Evolutionary conservation across 768 basidiomycete genomes (phyloP), one percentile per base, ranked within the genome.

Genomic region (Serendipita sp.): DNA sequence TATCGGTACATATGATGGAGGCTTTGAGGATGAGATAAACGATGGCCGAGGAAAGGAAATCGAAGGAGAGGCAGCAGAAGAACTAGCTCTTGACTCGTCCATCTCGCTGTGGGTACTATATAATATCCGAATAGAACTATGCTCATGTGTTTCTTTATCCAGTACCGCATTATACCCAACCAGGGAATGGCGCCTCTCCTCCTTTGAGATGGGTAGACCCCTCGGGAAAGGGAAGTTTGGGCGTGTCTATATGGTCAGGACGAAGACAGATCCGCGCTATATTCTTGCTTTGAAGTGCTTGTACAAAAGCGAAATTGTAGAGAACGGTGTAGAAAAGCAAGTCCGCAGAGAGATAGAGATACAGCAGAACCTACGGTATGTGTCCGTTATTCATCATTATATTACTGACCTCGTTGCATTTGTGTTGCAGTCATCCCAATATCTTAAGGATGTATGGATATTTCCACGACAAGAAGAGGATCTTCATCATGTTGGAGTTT

Each of bases 181-280:
- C 0, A 82, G 85, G 18, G 89, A 91, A 70, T 92, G 93, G 87
- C 84, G 82, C 35, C 78, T 98, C 3, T 82, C 83, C 66, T 81
- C 85, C 64, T 96, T 99, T 70, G 91, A 96, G 48, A 60, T 60
- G 56, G 56, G 56, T 11, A 84, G 92, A 10, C 92, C 93, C 2
- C 80, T 99, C 1, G 96, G 96, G n/a, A 97, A 98, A 73, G 96
- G 96, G 52, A 98, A 98, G 77, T 99, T 98, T 70, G 96, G 96
- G 0, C 88, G 92, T 2, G 96, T 99, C 30, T 98, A 99, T 78
- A 94, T 98, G 86, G 92, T 95, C 51, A 84, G 94, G 62, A 97
- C 95, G 18, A 95, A 64, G 64, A 36, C 63, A 30, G 82, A 86
- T 66, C 91, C 93, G 0, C 83, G 86, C 66, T 98, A 89, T 78